phyloP scores from a whole-genome alignment of 1,284 basidiomycete species.

The Volvariella volvacea region DNA sequence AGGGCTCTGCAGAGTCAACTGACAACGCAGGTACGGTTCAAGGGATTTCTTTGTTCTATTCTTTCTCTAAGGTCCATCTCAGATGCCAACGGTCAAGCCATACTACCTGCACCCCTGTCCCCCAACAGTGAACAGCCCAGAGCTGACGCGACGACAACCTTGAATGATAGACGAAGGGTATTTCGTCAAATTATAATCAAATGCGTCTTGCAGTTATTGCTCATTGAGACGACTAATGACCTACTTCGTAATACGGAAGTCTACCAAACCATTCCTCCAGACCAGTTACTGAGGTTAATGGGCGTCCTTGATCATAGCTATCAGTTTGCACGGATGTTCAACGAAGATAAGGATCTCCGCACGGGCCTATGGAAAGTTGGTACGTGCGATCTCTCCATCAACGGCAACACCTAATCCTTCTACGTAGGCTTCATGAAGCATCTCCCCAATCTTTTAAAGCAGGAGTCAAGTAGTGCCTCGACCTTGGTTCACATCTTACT shows the following conservation, averaged over 20 bases:
- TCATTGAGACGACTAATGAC: slow-evolving; percentile 98
- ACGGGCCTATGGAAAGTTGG: slow-evolving; percentile 99
- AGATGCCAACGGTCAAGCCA: slow-evolving; percentile 63
- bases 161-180: slow-evolving; percentile 76
- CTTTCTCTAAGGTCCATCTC: slow-evolving; percentile 11
- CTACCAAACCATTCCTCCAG: slow-evolving; percentile 91
- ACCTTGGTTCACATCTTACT: slow-evolving; percentile 91
- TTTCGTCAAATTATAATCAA: slow-evolving; percentile 99
- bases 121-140: slow-evolving; percentile 50
- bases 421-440: slow-evolving; percentile 96
- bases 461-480: slow-evolving; percentile 95
- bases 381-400: slow-evolving; percentile 33
- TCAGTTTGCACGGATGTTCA: slow-evolving; percentile 95
- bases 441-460: slow-evolving; percentile 94
- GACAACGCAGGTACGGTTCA: slow-evolving; percentile 44
- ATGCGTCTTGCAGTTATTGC: slow-evolving; percentile 94
- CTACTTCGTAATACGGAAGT: slow-evolving; percentile 89
- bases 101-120: slow-evolving; percentile 76
- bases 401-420: slow-evolving; percentile 5
- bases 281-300: slow-evolving; percentile 90
- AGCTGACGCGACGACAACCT: slow-evolving; percentile 41
- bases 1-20: slow-evolving; percentile 50
- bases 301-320: slow-evolving; percentile 95
- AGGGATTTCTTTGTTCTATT: slow-evolving; percentile 1
- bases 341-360: slow-evolving; percentile 95